Evolutionary conservation across 2,329 filamentous ascomycete genomes (phyloP), one percentile per base, ranked within the genome.

Genomic region (Penicillium sp.): DNA sequence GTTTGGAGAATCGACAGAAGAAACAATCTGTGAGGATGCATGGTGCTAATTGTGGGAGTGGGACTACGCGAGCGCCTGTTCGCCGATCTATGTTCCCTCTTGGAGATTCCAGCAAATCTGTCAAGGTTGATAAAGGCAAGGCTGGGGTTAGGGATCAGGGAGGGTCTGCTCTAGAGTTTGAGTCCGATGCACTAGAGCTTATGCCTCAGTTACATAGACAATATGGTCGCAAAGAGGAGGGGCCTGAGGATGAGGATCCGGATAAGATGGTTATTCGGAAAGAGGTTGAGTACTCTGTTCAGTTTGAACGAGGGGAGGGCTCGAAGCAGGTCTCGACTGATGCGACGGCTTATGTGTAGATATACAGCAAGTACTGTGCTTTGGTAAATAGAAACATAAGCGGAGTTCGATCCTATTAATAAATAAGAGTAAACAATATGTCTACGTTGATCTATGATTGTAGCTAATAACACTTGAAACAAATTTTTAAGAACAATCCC

Each of bases 181-280:
- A 40, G 20, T 37, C 46, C 2, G 60, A 64, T 54, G 53, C 57
- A 15, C 58, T 64, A 33, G 62, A 64, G 45, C 54, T 64, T 29
- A 51, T 63, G 51, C 56, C 60, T 23, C 53, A 37, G 41, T 40
- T 53, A 2, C 43, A 53, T 18, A 41, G 57, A 29, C 40, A 52
- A 26, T 43, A 50, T 55, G 49, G 12, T 27, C 47, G 56, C 9
- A 29, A 41, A 26, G 46, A 26, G 15, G 53, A 56, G 53, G 53
- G 25, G 14, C 62, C 59, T 51, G 59, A 55, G 11, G 61, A 48
- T 18, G 55, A 59, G 9, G 57, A 54, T 31, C 33, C 46, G 8
- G 58, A 64, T 25, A 64, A 54, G 54, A 70, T 73, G 70, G 67
- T 71, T 25, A 73, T 73, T 43, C 63, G 64, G 45, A 73, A 73